Percentiles rank a stretch among this genome's conserved stretches.
These are phyloP conservation scores for Pleurotus citrinopileatus DNA, from an alignment of 768 basidiomycete species.

Conservation along the genomic window DNA sequence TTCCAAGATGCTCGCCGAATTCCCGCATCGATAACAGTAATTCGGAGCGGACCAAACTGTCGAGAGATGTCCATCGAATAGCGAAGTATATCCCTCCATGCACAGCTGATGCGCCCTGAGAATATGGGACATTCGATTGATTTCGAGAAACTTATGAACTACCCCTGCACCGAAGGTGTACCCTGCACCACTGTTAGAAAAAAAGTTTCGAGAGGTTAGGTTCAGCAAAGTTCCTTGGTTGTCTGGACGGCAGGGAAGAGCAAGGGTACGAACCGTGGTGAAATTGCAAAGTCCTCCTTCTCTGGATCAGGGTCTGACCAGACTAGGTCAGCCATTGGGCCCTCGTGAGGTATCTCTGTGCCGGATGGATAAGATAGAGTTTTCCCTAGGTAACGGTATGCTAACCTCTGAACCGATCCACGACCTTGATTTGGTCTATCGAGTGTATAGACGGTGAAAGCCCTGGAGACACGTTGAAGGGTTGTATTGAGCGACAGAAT, in stretches of 20 bases:
- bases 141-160: slow-evolving; percentile 94
- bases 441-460: slow-evolving; percentile 98
- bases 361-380: slow-evolving; percentile 21
- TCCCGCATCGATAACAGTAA: slow-evolving; percentile 98
- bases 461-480: slow-evolving; percentile 41
- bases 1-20: slow-evolving; percentile 94
- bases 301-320: slow-evolving; percentile 99
- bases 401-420: slow-evolving; percentile 94
- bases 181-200: slow-evolving; percentile 83
- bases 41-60: slow-evolving; percentile 99
- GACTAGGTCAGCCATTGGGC: slow-evolving; percentile 98
- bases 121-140: slow-evolving; percentile 96
- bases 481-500: neutral
- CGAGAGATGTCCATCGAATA: slow-evolving; percentile 92
- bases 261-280: slow-evolving; percentile 69
- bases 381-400: slow-evolving; percentile 16
- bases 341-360: slow-evolving; percentile 97
- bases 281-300: slow-evolving; percentile 99
- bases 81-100: slow-evolving; percentile 99
- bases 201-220: slow-evolving; percentile 15
- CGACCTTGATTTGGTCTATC: slow-evolving; percentile 99
- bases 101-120: slow-evolving; percentile 97
- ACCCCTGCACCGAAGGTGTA: slow-evolving; percentile 99
- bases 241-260: too few species aligned
- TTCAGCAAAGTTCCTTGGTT: too few species aligned